Conservation (phyloP, 805 yeast species). For the Candida michaelii region DNA sequence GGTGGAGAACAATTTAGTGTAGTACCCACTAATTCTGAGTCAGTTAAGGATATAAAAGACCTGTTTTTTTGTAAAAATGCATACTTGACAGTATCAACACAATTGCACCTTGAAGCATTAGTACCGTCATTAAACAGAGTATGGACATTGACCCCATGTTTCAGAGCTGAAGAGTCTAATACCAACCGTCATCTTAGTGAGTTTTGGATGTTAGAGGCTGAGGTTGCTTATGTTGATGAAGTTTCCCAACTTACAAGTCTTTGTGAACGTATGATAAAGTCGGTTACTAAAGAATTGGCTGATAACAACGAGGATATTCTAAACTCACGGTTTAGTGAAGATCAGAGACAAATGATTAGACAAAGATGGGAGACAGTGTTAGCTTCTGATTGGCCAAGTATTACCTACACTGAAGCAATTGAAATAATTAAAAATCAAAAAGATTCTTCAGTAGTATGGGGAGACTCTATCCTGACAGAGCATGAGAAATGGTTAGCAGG, state of each 20-base stretch:
- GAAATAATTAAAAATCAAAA: constrained; percentile 40
- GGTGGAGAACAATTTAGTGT: constrained; percentile 88
- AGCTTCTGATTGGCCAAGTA: constrained; percentile 56
- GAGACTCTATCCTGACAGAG: constrained; percentile 72
- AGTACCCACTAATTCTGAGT: constrained; percentile 24
- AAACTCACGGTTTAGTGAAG: constrained; percentile 37
- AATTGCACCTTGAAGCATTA: constrained; percentile 82
- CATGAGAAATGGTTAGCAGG: constrained; percentile 93
- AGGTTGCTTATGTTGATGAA: constrained; percentile 62
- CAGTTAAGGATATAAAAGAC: constrained; percentile 19
- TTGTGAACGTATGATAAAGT: constrained; percentile 69
- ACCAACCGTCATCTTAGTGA: constrained; percentile 91
- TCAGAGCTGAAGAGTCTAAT: constrained; percentile 89
- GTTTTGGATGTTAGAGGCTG: constrained; percentile 98
- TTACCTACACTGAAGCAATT: constrained; percentile 79
- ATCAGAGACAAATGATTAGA: constrained; percentile 34
- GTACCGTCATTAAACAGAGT: constrained; percentile 74
- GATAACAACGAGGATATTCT: constrained; percentile 25
- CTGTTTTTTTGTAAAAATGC: constrained; percentile 66
- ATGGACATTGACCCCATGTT: constrained; percentile 89
- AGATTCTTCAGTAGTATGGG: constrained; percentile 46
- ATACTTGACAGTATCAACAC: constrained; percentile 86
- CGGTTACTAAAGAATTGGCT: constrained; percentile 26
- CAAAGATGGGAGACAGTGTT: constrained; percentile 63
- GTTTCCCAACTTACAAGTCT: constrained; percentile 62